These are phyloP conservation scores for Penicillium fimorum DNA, from an alignment of 495 filamentous ascomycete species.

Conservation along the genomic window DNA sequence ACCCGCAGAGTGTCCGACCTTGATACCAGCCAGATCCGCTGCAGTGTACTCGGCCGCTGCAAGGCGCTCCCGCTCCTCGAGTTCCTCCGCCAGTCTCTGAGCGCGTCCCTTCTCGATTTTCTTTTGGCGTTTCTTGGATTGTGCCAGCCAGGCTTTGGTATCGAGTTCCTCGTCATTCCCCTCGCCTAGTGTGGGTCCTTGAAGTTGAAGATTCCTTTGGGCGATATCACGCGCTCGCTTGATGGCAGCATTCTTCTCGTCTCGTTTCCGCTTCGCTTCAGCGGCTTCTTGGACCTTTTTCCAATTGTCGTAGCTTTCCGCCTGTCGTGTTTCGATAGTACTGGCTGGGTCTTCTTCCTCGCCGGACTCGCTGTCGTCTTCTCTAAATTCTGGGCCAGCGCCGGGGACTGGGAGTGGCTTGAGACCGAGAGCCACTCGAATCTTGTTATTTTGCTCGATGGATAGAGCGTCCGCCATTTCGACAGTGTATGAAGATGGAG, in stretches of 20 bases:
- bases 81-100: conserved; percentile 70
- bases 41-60: conserved; percentile 64
- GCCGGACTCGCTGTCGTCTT: conserved; percentile 44
- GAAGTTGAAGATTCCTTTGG: conserved; percentile 67
- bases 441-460: conserved; percentile 93
- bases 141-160: conserved; percentile 78
- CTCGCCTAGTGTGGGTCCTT: conserved; percentile 76
- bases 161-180: conserved; percentile 65
- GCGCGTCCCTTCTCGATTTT: conserved; percentile 76
- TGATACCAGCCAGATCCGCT: conserved; percentile 82
- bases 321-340: conserved; percentile 78
- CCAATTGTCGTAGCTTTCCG: conserved; percentile 73
- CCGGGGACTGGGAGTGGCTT: conserved; percentile 86
- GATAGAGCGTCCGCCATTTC: conserved; percentile 77
- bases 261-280: conserved; percentile 69
- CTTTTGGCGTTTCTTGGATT: conserved; percentile 87
- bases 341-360: conserved; percentile 67
- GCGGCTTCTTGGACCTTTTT: conserved; percentile 59
- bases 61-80: conserved; percentile 60
- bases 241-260: conserved; percentile 73
- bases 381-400: conserved; percentile 52
- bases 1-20: conserved; percentile 79
- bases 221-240: conserved; percentile 86
- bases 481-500: conserved; percentile 9
- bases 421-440: conserved; percentile 84